Conservation (phyloP, 768 basidiomycete species). For the Lactarius tabidus region DNA sequence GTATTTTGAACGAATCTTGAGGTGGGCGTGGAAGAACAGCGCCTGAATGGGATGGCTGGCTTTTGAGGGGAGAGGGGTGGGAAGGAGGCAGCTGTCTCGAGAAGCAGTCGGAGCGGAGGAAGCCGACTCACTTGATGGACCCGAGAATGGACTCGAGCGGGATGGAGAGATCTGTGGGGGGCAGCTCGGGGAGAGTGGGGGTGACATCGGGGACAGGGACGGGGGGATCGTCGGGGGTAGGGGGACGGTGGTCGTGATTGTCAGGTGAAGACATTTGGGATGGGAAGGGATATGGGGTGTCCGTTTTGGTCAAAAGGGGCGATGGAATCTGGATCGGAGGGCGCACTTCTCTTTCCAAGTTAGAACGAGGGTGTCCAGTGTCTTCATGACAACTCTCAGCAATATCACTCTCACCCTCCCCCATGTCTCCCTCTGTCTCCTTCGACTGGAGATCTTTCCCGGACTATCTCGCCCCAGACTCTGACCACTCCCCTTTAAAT, state of each 20-base stretch:
- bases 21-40: background rate
- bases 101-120: background rate
- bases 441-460: slow-evolving; percentile 20
- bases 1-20: slow-evolving; percentile 18
- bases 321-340: background rate
- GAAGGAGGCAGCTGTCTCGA: background rate
- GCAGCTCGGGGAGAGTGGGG: slow-evolving; percentile 19
- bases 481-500: slow-evolving; percentile 6
- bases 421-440: slow-evolving; percentile 21
- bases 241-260: background rate
- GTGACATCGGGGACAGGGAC: background rate
- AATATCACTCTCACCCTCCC: background rate
- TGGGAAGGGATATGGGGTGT: background rate
- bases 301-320: background rate
- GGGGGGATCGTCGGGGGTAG: background rate
- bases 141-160: slow-evolving; percentile 23
- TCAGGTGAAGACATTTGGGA: background rate
- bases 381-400: slow-evolving; percentile 11
- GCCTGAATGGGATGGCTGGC: background rate
- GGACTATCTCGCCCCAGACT: slow-evolving; percentile 14
- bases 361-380: background rate
- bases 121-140: slow-evolving; percentile 17
- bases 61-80: slow-evolving; percentile 1
- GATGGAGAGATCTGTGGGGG: slow-evolving; percentile 7
- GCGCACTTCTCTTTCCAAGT: background rate